Evolutionary conservation across 2,329 filamentous ascomycete species (phyloP), one percentile per base, ranked within the genome.

Genomic region (Ophiostoma sp.): DNA sequence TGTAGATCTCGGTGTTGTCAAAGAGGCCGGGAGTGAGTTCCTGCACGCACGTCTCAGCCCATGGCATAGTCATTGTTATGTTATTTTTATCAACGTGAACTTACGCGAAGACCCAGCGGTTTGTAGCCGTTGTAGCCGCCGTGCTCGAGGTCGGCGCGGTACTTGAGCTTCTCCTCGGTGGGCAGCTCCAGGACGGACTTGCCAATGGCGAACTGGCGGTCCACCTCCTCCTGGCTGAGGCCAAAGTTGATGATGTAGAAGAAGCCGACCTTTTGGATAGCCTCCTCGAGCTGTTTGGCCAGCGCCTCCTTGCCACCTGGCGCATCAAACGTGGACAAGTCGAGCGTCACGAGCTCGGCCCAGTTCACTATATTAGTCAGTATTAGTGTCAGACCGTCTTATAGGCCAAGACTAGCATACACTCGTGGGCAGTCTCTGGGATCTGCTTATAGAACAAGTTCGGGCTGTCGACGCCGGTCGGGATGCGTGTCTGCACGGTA

Each of bases 171-270:
- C 73, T 87, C 84, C 7, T 82, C 81, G 0, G 81, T 76, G 0
- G 84, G 83, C 2, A 86, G 77, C 36, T 69, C 70, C 65, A 73
- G 73, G 73, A 86, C 83, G 49, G 82, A 80, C 69, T 83, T 80
- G 0, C 81, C 84, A 1, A 87, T 78, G 38, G 84, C 83, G 71
- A 86, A 86, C 71, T 86, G 84, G 2, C 78, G 76, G 71, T 86
- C 81, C 5, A 87, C 80, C 72, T 84, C 79, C 66, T 85, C 83
- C 73, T 85, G 83, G 5, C 76, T 77, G 42, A 87, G 80, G 69
- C 82, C 83, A 72, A 83, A 86, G 76, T 87, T 85, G 69, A 82
- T 84, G 27, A 86, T 81, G 70, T 85, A 85, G 75, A 86, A 87
- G 77, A 86, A 83, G 6, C 79, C 70, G 44, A 75, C 73, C 0